Evolutionary conservation across 805 yeast genomes (phyloP), one percentile per base, ranked within the genome.

Genomic region (Starmera pachycereana): DNA sequence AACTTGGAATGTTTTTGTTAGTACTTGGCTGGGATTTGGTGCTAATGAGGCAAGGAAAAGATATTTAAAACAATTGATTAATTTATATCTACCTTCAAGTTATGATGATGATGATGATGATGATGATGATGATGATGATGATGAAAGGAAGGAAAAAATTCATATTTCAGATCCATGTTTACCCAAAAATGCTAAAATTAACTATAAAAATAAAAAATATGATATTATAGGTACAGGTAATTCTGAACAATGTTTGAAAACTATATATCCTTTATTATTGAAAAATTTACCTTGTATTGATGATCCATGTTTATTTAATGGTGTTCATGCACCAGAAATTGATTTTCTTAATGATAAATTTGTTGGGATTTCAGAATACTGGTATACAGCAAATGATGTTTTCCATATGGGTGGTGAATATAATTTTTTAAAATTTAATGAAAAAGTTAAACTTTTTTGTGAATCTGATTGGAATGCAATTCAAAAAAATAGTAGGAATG

Each of bases 21-120:
- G 92, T 30, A 87, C 97, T 0, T 92, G 98, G 98, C 69, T 92
- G 10, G 97, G 97, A 1, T 92, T 86, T 62, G 98, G 98, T 11
- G 97, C 97, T 2, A 92, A 92, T 52, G 87, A 90, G 56, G 97
- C 97, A 9, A 68, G 95, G 33, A 69, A 66, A 40, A 65, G 97
- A 44, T 84, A 82, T 55, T 62, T 86, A 36, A 66, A 66, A 30
- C 77, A 74, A 37, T 56, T 83, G 39, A 67, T 82, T 12, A 59
- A 66, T 41, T 53, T 68, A 5, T 52, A 74, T 19, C 77, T 77
- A 0, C 74, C 68, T 40, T 65, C 63, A 44, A 63, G 70, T 35
- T 74, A 73, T 50, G 53, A 48, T 22, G 60, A 66, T 41, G 71
- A 71, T 12, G 75, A 73, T 40, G 68, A 65, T 39, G 73, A 67